Percentiles rank a stretch among this genome's conserved stretches.
These are phyloP conservation scores for Rhizodiscina lignyota DNA, from an alignment of 495 filamentous ascomycete species.

Conservation along the genomic window DNA sequence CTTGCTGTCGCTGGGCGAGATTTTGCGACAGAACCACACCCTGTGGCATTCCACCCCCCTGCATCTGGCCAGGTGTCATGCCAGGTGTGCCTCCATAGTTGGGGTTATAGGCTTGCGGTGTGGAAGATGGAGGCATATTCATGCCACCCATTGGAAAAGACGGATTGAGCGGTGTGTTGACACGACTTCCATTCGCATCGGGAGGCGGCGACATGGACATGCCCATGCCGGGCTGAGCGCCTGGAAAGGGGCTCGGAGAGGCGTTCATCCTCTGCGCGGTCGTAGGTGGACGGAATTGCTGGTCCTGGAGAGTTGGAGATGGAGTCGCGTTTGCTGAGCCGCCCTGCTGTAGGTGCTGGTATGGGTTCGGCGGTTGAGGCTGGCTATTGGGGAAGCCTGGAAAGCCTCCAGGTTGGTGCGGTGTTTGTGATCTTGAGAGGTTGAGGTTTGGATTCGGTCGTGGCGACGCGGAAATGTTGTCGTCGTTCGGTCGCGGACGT, in stretches of 20 bases:
- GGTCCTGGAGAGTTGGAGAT: constrained; percentile 70
- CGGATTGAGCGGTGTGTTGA: constrained; percentile 56
- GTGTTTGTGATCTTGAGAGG: constrained; percentile 82
- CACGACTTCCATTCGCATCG: constrained; percentile 50
- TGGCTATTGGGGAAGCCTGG: constrained; percentile 42
- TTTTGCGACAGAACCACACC: constrained; percentile 31
- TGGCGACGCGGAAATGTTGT: constrained; percentile 70
- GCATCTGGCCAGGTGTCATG: constrained; percentile 24
- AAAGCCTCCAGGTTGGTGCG: constrained; percentile 48
- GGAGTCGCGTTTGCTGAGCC: constrained; percentile 69
- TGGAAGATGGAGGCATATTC: constrained; percentile 16
- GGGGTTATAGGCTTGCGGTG: constrained; percentile 29
- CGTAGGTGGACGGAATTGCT: constrained; percentile 45
- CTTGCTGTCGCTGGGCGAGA: constrained; percentile 21
- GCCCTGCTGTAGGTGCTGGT: constrained; percentile 71
- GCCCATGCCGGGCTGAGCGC: constrained; percentile 44
- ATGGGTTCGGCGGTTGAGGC: constrained; percentile 46
- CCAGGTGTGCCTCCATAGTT: constrained; percentile 5
- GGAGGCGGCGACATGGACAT: constrained; percentile 64
- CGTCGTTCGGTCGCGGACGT: constrained; percentile 64
- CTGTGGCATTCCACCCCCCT: constrained; percentile 34
- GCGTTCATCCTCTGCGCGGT: constrained; percentile 73
- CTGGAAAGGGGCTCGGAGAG: constrained; percentile 83
- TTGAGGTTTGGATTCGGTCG: constrained; percentile 57
- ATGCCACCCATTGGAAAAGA: constrained; percentile 3